Conservation (phyloP, 768 basidiomycete genomes). For the Xerocomellus amylosporus region DNA sequence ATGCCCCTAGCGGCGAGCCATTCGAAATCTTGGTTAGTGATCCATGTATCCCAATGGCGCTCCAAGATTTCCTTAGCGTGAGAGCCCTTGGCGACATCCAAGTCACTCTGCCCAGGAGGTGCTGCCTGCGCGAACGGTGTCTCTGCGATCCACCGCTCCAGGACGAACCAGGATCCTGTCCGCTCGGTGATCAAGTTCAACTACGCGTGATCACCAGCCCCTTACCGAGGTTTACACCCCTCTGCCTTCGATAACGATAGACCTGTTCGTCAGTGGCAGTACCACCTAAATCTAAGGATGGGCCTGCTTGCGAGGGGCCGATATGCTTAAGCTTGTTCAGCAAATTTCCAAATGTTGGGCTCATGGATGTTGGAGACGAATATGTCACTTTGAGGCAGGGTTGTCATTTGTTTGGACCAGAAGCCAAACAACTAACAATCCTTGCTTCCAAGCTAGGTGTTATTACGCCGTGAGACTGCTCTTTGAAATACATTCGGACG, state of each 20-base stretch:
- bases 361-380: no score
- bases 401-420: conserved; percentile 16
- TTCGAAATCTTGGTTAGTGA: conserved; percentile 49
- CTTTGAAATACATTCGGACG: no score
- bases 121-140: conserved; percentile 53
- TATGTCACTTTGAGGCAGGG: no score
- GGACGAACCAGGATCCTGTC: conserved; percentile 73
- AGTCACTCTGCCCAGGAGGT: conserved; percentile 60
- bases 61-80: conserved; percentile 42
- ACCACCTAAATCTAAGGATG: conserved; percentile 7
- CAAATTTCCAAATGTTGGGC: conserved; percentile 8
- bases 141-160: conserved; percentile 74
- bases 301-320: not conserved
- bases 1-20: conserved; percentile 54
- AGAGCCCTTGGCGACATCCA: conserved; percentile 61
- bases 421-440: conserved; percentile 21
- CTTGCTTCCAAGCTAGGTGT: no score
- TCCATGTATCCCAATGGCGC: conserved; percentile 54
- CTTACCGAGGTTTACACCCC: conserved; percentile 79
- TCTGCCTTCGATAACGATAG: conserved; percentile 66
- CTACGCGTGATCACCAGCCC: not conserved
- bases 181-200: conserved; percentile 8
- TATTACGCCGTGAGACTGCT: no score
- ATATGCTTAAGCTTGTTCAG: conserved; percentile 17
- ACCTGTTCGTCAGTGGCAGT: conserved; percentile 21